Evolutionary conservation across 306 rosid genomes (phyloP), one percentile per base, ranked within the genome.

Genomic region (Carpinus viminea): DNA sequence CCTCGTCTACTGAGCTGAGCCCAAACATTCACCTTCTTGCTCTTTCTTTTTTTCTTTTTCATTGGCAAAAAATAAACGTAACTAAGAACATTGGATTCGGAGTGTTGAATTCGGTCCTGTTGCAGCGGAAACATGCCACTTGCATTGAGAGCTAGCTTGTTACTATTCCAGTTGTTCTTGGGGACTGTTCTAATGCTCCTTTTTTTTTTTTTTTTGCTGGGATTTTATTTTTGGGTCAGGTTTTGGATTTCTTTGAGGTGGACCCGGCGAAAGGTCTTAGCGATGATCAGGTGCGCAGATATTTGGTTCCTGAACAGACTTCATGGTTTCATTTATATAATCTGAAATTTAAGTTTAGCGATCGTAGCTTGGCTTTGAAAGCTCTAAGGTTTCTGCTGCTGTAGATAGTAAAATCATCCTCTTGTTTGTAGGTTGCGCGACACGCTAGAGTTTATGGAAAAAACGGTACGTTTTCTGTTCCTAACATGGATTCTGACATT

Each of bases 161-260:
- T 11, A 11, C 72, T 18, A 41, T 68, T 41, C 51, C 50, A n/a
- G 28, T 41, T n/a, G 31, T 68, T 68, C 36, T 28, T 68, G 38
- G 41, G 20, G 59, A 61, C 52, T 62, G 50, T 61, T 71, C 43
- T 78, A 28, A 28, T 61, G 7, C 51, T 80, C 3, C 31, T 34
- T 2, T 74, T 24, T 11, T n/a, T n/a, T n/a, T n/a, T n/a, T 68
- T 20, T 24, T 26, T 15, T 82, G 16, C 24, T n/a, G 7, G 13
- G 4, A n/a, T 11, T 17, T 34, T 74, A 24, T 46, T 20, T 51
- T 13, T 24, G 48, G 54, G 57, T 57, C 82, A 95, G 98, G 98
- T 95, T 24, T 86, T 95, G 85, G 93, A 90, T 83, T 91, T 89
- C 91, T 92, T 92, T 66, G 89, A 90, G 77, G 98, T 92, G 79